Evolutionary conservation across 805 yeast species (phyloP).

Genomic region (Lachancea waltii): DNA sequence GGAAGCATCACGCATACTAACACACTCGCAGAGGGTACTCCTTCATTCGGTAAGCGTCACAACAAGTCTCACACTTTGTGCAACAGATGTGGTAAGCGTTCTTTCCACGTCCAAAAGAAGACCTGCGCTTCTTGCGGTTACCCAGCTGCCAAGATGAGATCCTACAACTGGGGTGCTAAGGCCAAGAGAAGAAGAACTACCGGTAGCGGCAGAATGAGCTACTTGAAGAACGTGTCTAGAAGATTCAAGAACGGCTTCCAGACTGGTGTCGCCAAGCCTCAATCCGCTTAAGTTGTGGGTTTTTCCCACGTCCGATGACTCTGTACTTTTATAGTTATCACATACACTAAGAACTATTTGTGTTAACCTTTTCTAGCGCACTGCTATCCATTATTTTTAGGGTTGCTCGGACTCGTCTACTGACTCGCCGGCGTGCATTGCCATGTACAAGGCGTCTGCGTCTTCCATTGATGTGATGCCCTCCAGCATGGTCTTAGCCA

Average conservation of each 20-base stretch:
- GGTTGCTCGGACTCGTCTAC: no score
- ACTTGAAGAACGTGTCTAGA: conserved; percentile 95
- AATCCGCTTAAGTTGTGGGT: conserved; percentile 45
- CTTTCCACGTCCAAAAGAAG: conserved; percentile 99
- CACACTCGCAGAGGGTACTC: conserved; percentile 82
- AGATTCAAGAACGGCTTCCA: conserved; percentile 99
- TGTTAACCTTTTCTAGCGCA: background rate
- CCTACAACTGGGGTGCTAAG: conserved; percentile 98
- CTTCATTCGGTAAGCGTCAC: conserved; percentile 99
- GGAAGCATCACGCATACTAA: conserved; percentile 31
- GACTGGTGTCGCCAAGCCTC: conserved; percentile 68
- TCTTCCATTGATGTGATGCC: conserved; percentile 67
- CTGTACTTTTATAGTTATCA: conserved; percentile 10
- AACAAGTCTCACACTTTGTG: conserved; percentile 99
- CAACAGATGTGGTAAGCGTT: conserved; percentile 98
- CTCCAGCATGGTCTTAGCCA: conserved; percentile 66
- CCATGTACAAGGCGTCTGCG: conserved; percentile 64
- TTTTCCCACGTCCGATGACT: conserved; percentile 1
- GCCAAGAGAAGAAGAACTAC: conserved; percentile 99
- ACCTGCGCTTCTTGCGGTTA: conserved; percentile 98
- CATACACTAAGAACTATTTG: conserved; percentile 10
- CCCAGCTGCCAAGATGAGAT: conserved; percentile 99
- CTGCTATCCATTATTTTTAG: background rate
- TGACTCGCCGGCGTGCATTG: conserved; percentile 37
- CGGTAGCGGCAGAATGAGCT: conserved; percentile 99